Evolutionary conservation across 1,284 basidiomycete species (phyloP).

Genomic region (Coriolopsis trogii): DNA sequence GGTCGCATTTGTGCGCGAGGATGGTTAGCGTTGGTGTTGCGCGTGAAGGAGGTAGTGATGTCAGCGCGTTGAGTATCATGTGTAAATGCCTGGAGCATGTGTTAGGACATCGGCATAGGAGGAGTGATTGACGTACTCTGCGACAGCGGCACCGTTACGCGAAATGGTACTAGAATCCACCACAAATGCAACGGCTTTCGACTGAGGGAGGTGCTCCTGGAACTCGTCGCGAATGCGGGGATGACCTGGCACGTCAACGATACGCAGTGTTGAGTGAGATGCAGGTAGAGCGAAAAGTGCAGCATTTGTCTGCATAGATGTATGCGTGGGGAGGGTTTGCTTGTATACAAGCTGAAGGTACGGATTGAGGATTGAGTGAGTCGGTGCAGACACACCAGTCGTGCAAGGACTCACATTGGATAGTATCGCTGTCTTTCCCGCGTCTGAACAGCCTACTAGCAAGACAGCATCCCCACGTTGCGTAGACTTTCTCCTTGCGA

Average conservation of each 20-base stretch:
- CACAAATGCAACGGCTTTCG: conserved; percentile 71
- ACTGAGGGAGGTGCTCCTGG: conserved; percentile 58
- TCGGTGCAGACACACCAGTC: background rate
- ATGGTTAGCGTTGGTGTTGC: conserved; percentile 61
- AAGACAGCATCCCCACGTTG: conserved; percentile 60
- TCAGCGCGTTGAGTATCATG: conserved; percentile 65
- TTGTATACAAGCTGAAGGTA: conserved; percentile 61
- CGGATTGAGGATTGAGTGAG: background rate
- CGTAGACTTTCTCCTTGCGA: conserved; percentile 46
- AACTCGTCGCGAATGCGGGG: conserved; percentile 75
- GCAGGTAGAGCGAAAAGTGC: conserved; percentile 47
- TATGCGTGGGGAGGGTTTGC: conserved; percentile 65
- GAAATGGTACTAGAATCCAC: conserved; percentile 78
- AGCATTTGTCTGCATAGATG: conserved; percentile 73
- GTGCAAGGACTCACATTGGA: conserved; percentile 44
- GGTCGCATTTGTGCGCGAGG: conserved; percentile 75
- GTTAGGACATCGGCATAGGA: background rate
- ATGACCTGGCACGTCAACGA: conserved; percentile 80
- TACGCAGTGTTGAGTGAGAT: conserved; percentile 44
- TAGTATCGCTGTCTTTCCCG: conserved; percentile 76
- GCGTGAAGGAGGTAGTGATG: conserved; percentile 71
- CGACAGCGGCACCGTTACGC: conserved; percentile 68
- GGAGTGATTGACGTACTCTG: conserved; percentile 61
- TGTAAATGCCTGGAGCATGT: conserved; percentile 63
- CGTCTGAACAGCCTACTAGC: conserved; percentile 69